Conservation (phyloP, 352 stramenopile genomes). For the Phytophthora megakarya region DNA sequence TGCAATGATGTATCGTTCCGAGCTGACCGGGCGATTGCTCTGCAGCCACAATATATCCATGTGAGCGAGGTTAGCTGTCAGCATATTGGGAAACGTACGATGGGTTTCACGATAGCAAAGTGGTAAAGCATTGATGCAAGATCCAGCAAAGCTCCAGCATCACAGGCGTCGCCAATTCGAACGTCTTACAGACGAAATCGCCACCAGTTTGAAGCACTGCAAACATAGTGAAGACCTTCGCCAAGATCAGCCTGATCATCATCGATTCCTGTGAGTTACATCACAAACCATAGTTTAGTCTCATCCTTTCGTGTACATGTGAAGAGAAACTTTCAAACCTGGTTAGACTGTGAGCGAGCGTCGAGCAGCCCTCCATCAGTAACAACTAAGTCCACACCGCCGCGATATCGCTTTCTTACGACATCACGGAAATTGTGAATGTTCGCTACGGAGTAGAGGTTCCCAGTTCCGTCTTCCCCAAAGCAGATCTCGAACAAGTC, state of each 20-base stretch:
- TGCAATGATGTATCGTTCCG: slow-evolving; percentile 73
- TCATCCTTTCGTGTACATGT: not conserved
- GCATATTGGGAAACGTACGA: slow-evolving; percentile 26
- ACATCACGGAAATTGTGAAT: slow-evolving; percentile 55
- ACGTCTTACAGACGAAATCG: slow-evolving; percentile 83
- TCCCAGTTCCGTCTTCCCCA: slow-evolving; percentile 69
- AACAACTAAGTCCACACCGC: slow-evolving; percentile 62
- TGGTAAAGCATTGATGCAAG: slow-evolving; percentile 63
- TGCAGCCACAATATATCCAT: slow-evolving; percentile 28
- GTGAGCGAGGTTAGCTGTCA: not conserved
- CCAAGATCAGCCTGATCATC: slow-evolving; percentile 67
- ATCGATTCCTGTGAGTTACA: slow-evolving; percentile 50
- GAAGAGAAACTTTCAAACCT: slow-evolving; percentile 38
- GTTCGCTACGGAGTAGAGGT: slow-evolving; percentile 68
- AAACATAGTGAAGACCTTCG: slow-evolving; percentile 68
- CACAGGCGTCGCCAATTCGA: slow-evolving; percentile 62
- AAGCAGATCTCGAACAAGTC: slow-evolving; percentile 58
- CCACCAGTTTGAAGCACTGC: slow-evolving; percentile 46
- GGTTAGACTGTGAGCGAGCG: slow-evolving; percentile 58
- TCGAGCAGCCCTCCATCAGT: slow-evolving; percentile 79
- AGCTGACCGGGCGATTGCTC: slow-evolving; percentile 82
- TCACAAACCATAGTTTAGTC: not conserved
- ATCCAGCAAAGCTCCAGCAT: slow-evolving; percentile 75
- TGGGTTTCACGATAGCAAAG: slow-evolving; percentile 73
- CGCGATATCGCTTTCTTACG: slow-evolving; percentile 33